Conservation (phyloP, 768 basidiomycete species). For the Trametes elegans region DNA sequence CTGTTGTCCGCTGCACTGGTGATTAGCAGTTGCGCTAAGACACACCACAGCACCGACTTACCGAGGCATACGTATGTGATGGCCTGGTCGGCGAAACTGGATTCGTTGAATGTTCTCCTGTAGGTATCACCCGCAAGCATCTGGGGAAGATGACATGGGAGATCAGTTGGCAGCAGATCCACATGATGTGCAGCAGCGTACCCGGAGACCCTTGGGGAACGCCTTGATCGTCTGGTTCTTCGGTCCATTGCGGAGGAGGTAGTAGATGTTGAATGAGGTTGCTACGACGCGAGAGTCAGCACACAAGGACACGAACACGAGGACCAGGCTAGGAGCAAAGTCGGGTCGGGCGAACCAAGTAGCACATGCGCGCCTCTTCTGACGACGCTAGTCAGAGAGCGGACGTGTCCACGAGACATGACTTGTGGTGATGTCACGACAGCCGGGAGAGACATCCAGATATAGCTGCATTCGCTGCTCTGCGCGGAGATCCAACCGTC, state of each 20-base stretch:
- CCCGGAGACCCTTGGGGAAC: conserved; percentile 26
- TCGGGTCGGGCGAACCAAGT: no score
- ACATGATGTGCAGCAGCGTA: neutral
- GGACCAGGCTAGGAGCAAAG: neutral
- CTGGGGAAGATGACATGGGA: neutral
- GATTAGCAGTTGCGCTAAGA: neutral
- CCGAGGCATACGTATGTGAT: conserved; percentile 33
- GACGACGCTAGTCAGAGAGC: no score
- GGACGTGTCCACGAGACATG: neutral
- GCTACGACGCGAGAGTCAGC: no score
- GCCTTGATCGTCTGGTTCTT: conserved; percentile 21
- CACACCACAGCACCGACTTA: neutral
- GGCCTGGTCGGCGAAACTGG: conserved; percentile 30
- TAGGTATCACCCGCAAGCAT: conserved; percentile 32
- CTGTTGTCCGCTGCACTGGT: conserved; percentile 23
- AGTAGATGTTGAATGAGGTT: conserved; percentile 24
- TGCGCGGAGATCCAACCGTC: neutral
- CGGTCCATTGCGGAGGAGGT: conserved; percentile 23
- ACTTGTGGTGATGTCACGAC: neutral
- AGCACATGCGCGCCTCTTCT: no score
- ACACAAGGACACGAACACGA: no score
- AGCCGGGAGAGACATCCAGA: neutral
- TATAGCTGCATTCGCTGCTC: neutral
- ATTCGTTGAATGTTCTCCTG: conserved; percentile 31
- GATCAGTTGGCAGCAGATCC: neutral